Percentiles rank a stretch among this genome's conserved stretches.
phyloP scores from a whole-genome alignment of 345 rosid species.

The Euphorbia peplus region DNA sequence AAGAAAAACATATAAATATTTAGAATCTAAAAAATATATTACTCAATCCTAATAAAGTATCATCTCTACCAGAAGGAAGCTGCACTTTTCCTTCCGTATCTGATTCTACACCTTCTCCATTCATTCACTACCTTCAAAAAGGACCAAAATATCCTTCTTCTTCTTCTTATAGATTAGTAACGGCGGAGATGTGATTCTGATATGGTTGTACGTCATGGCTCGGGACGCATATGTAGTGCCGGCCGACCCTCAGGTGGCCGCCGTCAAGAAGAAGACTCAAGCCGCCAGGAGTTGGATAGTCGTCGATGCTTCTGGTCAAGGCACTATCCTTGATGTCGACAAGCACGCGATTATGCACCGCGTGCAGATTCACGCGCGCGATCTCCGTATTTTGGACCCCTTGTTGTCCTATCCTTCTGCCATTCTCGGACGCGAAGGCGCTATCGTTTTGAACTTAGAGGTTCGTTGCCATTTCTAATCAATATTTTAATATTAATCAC shows the following conservation, averaged over 20 bases:
- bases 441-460: constrained; percentile 94
- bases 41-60: neutral
- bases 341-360: constrained; percentile 92
- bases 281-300: constrained; percentile 67
- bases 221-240: constrained; percentile 62
- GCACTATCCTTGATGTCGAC: constrained; percentile 58
- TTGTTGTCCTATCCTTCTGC: constrained; percentile 88
- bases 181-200: constrained; percentile 9
- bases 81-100: neutral
- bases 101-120: neutral
- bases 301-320: constrained; percentile 50
- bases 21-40: neutral
- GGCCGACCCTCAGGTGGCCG: constrained; percentile 50
- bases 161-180: neutral
- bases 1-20: neutral
- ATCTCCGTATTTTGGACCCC: constrained; percentile 92
- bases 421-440: constrained; percentile 95
- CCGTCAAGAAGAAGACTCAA: constrained; percentile 61
- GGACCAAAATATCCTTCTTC: too few species aligned
- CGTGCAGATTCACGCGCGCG: constrained; percentile 96
- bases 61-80: neutral
- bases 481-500: neutral
- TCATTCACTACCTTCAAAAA: neutral
- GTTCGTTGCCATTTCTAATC: constrained; percentile 22
- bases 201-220: constrained; percentile 44